Conservation (phyloP, 2,329 filamentous ascomycete genomes). For the Anisogramma anomala region DNA sequence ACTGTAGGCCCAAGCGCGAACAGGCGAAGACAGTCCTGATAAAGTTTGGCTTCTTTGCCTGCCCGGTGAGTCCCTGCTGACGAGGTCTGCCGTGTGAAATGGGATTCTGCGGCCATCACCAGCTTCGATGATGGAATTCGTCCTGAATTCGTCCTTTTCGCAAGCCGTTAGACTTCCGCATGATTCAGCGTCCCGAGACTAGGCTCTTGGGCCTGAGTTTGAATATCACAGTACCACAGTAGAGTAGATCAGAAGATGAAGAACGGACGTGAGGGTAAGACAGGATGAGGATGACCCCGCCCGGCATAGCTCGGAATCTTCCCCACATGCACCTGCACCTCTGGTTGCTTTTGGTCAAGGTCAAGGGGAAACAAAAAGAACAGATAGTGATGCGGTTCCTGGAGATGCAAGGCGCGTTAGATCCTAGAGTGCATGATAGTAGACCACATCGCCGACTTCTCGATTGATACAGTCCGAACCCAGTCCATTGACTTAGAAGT, state of each 20-base stretch:
- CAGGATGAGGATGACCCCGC: no score
- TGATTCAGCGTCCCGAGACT: constrained; percentile 7
- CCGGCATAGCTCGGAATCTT: constrained; percentile 11
- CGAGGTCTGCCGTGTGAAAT: background rate
- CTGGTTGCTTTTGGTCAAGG: constrained; percentile 4
- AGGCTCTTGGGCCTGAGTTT: constrained; percentile 4
- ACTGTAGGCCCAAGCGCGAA: no score
- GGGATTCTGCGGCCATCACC: background rate
- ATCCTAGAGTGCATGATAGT: constrained; percentile 5
- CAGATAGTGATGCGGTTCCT: background rate
- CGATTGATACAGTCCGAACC: no score
- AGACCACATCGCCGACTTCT: background rate
- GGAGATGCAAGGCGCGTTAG: constrained; percentile 8
- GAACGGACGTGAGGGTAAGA: background rate
- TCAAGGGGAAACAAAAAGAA: constrained; percentile 1
- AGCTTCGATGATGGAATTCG: constrained; percentile 4
- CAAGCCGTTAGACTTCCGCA: background rate
- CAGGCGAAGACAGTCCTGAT: background rate
- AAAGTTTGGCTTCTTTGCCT: background rate
- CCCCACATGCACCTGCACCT: constrained; percentile 6
- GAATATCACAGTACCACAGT: no score
- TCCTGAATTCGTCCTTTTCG: constrained; percentile 1
- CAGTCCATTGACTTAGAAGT: no score
- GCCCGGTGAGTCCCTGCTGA: constrained; percentile 6
- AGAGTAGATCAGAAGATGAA: constrained; percentile 4